Percentiles rank a stretch among this genome's conserved stretches.
These are phyloP conservation scores for Aspergillus ustus DNA, from an alignment of 2,329 filamentous ascomycete genomes.

Conservation along the genomic window DNA sequence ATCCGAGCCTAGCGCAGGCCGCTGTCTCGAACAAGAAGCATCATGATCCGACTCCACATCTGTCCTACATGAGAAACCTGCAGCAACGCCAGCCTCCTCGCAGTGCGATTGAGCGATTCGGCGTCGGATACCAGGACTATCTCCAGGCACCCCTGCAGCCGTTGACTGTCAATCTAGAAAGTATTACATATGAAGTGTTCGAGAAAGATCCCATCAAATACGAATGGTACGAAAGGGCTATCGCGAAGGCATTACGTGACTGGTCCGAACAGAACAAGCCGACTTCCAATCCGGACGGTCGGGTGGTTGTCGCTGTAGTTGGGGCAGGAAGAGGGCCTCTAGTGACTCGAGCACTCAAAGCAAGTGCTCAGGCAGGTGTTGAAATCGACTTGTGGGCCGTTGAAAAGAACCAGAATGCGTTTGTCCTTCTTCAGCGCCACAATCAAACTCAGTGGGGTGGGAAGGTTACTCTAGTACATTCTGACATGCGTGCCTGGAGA, in stretches of 20 bases:
- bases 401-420: constrained; percentile 98
- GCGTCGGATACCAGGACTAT: constrained; percentile 84
- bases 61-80: constrained; percentile 82
- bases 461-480: constrained; percentile 85
- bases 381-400: constrained; percentile 86
- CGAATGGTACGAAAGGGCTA: constrained; percentile 87
- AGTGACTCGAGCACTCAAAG: constrained; percentile 82
- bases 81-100: constrained; percentile 77
- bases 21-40: constrained; percentile 54
- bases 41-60: constrained; percentile 65
- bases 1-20: constrained; percentile 74
- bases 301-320: constrained; percentile 86
- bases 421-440: constrained; percentile 85
- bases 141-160: constrained; percentile 94
- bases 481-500: constrained; percentile 96
- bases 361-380: constrained; percentile 75
- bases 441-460: constrained; percentile 82
- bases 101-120: constrained; percentile 67
- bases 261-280: constrained; percentile 75
- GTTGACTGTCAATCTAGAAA: constrained; percentile 93
- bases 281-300: constrained; percentile 70
- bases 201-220: constrained; percentile 99
- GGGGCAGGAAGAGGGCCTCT: constrained; percentile 92
- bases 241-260: constrained; percentile 78
- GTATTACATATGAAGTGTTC: constrained; percentile 97